These are phyloP conservation scores for Chlorophyllum brunneum DNA, from an alignment of 768 basidiomycete genomes.

Conservation along the genomic window DNA sequence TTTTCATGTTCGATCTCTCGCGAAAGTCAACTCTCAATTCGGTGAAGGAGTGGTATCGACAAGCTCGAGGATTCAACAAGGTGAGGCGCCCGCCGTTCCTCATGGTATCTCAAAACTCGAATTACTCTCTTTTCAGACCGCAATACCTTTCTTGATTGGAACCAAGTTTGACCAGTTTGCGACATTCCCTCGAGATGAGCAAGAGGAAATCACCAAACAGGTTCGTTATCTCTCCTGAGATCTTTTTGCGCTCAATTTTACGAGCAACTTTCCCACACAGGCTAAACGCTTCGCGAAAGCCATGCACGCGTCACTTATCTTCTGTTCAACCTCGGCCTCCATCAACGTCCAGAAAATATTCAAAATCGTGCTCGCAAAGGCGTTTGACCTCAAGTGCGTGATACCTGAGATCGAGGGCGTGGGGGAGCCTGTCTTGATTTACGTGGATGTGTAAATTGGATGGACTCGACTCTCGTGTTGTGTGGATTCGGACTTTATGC, in stretches of 20 bases:
- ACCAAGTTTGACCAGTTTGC: constrained; percentile 98
- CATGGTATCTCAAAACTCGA: not conserved
- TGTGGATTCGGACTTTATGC: constrained; percentile 13
- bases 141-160: constrained; percentile 97
- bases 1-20: constrained; percentile 99
- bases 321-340: constrained; percentile 97
- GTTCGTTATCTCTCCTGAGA: constrained; percentile 32
- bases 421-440: constrained; percentile 93
- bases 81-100: constrained; percentile 44
- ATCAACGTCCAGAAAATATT: constrained; percentile 99
- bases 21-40: constrained; percentile 97
- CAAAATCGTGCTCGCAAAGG: constrained; percentile 96
- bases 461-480: constrained; percentile 5
- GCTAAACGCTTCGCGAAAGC: constrained; percentile 98
- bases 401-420: constrained; percentile 97
- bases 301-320: constrained; percentile 99
- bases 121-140: constrained; percentile 55
- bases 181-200: constrained; percentile 94
- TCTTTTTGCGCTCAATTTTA: constrained; percentile 6
- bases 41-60: constrained; percentile 99
- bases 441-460: constrained; percentile 67
- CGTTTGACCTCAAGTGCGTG: constrained; percentile 98
- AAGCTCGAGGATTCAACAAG: constrained; percentile 99
- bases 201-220: constrained; percentile 99
- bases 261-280: constrained; percentile 33